Evolutionary conservation across 116 monocot species (phyloP).

Genomic region (Posidonia oceanica): DNA sequence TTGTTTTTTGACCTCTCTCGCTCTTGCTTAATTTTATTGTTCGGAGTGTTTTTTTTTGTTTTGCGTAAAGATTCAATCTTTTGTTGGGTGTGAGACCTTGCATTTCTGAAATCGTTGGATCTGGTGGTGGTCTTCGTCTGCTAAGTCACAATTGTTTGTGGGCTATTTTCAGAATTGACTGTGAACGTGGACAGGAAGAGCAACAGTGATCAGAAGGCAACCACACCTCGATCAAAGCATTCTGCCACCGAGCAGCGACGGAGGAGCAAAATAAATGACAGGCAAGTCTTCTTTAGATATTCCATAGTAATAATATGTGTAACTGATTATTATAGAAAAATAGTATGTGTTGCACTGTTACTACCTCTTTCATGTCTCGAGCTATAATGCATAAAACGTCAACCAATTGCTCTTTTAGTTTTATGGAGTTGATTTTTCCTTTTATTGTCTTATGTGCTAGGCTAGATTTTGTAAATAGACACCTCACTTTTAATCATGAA

Average conservation of each 20-base stretch:
- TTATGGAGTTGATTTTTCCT: no score
- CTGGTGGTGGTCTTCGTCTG: no score
- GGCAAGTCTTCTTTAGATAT: slow-evolving; percentile 17
- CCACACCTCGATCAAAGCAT: slow-evolving; percentile 74
- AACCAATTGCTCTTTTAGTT: not conserved
- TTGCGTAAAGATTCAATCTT: no score
- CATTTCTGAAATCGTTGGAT: no score
- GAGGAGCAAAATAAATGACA: slow-evolving; percentile 86
- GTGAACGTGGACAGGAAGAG: slow-evolving; percentile 37
- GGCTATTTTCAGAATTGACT: slow-evolving; percentile 13
- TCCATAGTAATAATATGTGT: no score
- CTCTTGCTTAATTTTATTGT: not conserved
- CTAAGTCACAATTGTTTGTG: no score
- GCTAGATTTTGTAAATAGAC: no score
- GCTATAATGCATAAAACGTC: not conserved
- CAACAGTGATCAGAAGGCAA: slow-evolving; percentile 33
- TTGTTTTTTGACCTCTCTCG: not conserved
- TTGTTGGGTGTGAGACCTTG: no score
- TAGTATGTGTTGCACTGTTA: not conserved
- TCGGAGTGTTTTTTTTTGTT: not conserved
- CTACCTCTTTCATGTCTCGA: not conserved
- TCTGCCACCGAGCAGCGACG: slow-evolving; percentile 83
- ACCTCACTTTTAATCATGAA: no score
- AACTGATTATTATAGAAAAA: not conserved
- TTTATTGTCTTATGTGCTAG: no score